Conservation (phyloP, 768 basidiomycete genomes). For the Tricholoma bakamatsutake region DNA sequence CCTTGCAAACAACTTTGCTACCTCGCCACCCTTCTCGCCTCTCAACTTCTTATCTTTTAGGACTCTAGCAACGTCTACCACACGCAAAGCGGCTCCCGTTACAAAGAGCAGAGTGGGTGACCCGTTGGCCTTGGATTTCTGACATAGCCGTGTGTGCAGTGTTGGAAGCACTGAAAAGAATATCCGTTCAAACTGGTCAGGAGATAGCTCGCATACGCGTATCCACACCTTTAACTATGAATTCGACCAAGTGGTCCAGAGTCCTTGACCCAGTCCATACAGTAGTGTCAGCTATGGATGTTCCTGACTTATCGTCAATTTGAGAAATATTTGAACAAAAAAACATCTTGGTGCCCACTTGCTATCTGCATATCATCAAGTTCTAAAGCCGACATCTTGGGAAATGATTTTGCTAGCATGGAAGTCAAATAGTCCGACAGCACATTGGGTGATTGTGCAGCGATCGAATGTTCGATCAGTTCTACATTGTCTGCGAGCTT, state of each 20-base stretch:
- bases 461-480: slow-evolving; percentile 39
- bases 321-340: slow-evolving; percentile 28
- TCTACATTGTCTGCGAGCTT: slow-evolving; percentile 47
- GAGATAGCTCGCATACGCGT: not conserved
- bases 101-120: slow-evolving; percentile 84
- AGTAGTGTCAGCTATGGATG: slow-evolving; percentile 70
- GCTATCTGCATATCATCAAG: slow-evolving; percentile 74
- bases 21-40: slow-evolving; percentile 83
- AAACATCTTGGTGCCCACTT: slow-evolving; percentile 39
- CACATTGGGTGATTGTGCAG: slow-evolving; percentile 48
- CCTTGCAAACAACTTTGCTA: slow-evolving; percentile 93
- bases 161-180: slow-evolving; percentile 54
- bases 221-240: slow-evolving; percentile 66
- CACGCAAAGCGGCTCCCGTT: slow-evolving; percentile 84
- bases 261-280: slow-evolving; percentile 67
- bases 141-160: slow-evolving; percentile 63
- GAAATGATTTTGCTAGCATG: slow-evolving; percentile 65
- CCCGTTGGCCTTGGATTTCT: slow-evolving; percentile 72
- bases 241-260: slow-evolving; percentile 65
- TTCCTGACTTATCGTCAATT: slow-evolving; percentile 56
- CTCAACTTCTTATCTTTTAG: slow-evolving; percentile 63
- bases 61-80: slow-evolving; percentile 78
- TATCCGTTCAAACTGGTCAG: not conserved
- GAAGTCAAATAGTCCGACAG: slow-evolving; percentile 60
- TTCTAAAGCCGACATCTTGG: slow-evolving; percentile 70